Evolutionary conservation across 2,329 filamentous ascomycete species (phyloP).

Genomic region (Trichoderma sp.): DNA sequence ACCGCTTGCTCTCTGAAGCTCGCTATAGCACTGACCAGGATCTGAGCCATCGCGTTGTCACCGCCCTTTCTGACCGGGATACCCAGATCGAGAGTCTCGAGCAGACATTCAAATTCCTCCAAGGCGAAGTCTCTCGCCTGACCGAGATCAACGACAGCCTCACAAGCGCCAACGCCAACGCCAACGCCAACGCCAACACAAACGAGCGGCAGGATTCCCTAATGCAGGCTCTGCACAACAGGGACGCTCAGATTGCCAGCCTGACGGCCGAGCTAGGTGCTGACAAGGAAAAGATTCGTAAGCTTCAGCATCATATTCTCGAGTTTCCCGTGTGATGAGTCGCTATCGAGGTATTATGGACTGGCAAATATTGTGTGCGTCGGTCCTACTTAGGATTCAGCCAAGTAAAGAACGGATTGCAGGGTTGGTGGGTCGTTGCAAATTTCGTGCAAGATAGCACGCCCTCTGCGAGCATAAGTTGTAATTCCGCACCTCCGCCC

Average conservation of each 20-base stretch:
- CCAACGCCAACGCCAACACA: conserved; percentile 67
- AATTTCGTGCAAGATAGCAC: too few relatives aligned
- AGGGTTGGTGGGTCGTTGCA: too few relatives aligned
- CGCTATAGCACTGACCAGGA: conserved; percentile 68
- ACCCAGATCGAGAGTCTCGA: conserved; percentile 82
- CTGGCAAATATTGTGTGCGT: too few relatives aligned
- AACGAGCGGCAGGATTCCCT: conserved; percentile 63
- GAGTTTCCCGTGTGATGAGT: conserved; percentile 26
- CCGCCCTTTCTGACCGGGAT: conserved; percentile 77
- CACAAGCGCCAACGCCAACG: conserved; percentile 72
- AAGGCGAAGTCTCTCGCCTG: conserved; percentile 78
- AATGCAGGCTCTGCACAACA: conserved; percentile 69
- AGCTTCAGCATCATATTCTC: conserved; percentile 56
- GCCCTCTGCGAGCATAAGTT: too few relatives aligned
- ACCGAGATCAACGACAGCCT: conserved; percentile 82
- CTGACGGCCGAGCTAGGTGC: conserved; percentile 76
- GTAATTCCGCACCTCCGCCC: too few relatives aligned
- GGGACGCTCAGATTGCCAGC: conserved; percentile 79
- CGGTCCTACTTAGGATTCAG: too few relatives aligned
- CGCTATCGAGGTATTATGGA: too few relatives aligned
- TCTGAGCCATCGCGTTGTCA: conserved; percentile 65
- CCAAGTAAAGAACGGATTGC: too few relatives aligned
- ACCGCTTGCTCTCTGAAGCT: conserved; percentile 74
- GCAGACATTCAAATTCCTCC: conserved; percentile 75
- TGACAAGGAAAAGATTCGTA: conserved; percentile 64